Conservation (phyloP, 805 yeast genomes). For the Jamesozyma gamospora region DNA sequence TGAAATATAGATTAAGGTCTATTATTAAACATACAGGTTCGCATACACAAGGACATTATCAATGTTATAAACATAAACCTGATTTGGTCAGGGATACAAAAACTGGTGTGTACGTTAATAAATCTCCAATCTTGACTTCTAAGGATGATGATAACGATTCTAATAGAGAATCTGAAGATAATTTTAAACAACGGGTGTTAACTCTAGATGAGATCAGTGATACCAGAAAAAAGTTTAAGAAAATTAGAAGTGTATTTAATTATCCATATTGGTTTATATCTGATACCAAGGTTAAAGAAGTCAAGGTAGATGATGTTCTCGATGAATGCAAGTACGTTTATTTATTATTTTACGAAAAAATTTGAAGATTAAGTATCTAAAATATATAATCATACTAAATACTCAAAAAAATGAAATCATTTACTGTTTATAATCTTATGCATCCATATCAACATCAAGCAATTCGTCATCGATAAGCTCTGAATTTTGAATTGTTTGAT, state of each 20-base stretch:
- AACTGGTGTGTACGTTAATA: slow-evolving; percentile 21
- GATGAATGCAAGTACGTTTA: slow-evolving; percentile 70
- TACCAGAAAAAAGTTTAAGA: slow-evolving; percentile 26
- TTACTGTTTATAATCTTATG: background rate
- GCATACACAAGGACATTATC: slow-evolving; percentile 84
- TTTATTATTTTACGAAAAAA: slow-evolving; percentile 65
- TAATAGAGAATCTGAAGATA: background rate
- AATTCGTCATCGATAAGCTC: slow-evolving; percentile 6
- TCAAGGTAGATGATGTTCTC: slow-evolving; percentile 45
- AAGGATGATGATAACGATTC: background rate
- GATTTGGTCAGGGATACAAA: slow-evolving; percentile 29
- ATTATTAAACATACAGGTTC: slow-evolving; percentile 81
- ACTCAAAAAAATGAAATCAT: background rate
- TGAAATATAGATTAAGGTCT: slow-evolving; percentile 54
- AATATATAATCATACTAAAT: background rate
- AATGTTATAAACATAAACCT: slow-evolving; percentile 76
- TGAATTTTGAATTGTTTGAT: too few relatives aligned
- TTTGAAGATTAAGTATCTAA: background rate
- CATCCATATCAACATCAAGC: slow-evolving; percentile 11
- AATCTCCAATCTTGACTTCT: slow-evolving; percentile 21
- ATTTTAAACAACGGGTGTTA: too few relatives aligned
- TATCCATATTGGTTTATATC: slow-evolving; percentile 80
- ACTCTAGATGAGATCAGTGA: background rate
- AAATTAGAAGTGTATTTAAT: slow-evolving; percentile 44
- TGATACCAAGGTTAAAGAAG: slow-evolving; percentile 63